These are phyloP conservation scores for Neopestalotiopsis clavispora DNA, from an alignment of 2,329 filamentous ascomycete genomes.

Conservation along the genomic window DNA sequence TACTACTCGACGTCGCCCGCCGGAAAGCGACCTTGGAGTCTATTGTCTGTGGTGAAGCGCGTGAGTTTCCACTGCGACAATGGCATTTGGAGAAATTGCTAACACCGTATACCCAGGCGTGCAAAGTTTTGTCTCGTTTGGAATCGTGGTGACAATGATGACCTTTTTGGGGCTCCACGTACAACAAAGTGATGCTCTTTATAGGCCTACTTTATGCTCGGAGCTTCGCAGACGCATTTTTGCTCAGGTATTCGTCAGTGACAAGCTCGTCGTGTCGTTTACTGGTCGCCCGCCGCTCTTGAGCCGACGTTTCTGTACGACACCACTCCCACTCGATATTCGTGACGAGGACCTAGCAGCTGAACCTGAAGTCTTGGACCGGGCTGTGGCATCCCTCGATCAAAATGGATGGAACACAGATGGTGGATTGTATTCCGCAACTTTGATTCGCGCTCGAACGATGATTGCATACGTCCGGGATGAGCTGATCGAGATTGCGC, in stretches of 20 bases:
- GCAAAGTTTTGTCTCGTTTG: constrained; percentile 42
- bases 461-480: constrained; percentile 54
- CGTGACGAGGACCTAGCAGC: constrained; percentile 52
- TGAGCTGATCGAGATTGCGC: constrained; percentile 61
- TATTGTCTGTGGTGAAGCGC: constrained; percentile 44
- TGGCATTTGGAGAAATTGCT: neutral
- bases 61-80: constrained; percentile 31
- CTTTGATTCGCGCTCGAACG: constrained; percentile 50
- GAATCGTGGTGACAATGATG: constrained; percentile 40
- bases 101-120: constrained; percentile 30
- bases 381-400: constrained; percentile 39
- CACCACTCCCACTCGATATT: constrained; percentile 60
- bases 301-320: constrained; percentile 56
- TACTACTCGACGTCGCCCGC: constrained; percentile 42
- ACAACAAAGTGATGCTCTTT: constrained; percentile 27
- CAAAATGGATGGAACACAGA: constrained; percentile 59
- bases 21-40: constrained; percentile 42
- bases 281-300: constrained; percentile 59
- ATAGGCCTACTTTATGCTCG: constrained; percentile 38
- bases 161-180: constrained; percentile 43
- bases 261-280: constrained; percentile 57
- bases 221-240: constrained; percentile 43
- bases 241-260: constrained; percentile 44
- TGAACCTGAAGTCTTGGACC: constrained; percentile 44
- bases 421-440: constrained; percentile 47